Evolutionary conservation across 768 basidiomycete species (phyloP).

Genomic region (Coprinopsis marcescibilis): DNA sequence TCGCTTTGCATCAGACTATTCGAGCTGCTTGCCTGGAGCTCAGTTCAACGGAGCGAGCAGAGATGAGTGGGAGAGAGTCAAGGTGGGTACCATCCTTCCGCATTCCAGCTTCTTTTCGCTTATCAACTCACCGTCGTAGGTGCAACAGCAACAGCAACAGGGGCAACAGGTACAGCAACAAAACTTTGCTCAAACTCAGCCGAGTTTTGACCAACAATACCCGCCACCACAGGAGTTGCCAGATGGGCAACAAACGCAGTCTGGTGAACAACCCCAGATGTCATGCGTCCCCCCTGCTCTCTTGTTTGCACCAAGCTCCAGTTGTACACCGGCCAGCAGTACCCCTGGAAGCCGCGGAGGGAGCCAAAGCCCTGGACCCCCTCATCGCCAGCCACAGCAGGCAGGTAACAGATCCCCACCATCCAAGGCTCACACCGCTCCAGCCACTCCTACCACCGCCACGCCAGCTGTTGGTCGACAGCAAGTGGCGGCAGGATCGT

Average conservation of each 20-base stretch:
- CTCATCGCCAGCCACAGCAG: slow-evolving; percentile 3
- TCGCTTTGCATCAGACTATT: slow-evolving; percentile 58
- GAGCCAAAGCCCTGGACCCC: slow-evolving; percentile 15
- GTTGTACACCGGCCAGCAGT: slow-evolving; percentile 39
- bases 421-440: slow-evolving; percentile 10
- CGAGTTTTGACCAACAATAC: slow-evolving; percentile 2
- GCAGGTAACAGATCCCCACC: slow-evolving; percentile 1
- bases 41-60: slow-evolving; percentile 33
- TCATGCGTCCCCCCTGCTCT: slow-evolving; percentile 62
- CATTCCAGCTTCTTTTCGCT: slow-evolving; percentile 5
- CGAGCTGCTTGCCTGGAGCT: slow-evolving; percentile 56
- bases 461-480: slow-evolving; percentile 2
- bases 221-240: slow-evolving; percentile 1
- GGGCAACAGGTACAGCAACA: slow-evolving; percentile 11
- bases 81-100: neutral
- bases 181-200: slow-evolving; percentile 11
- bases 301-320: slow-evolving; percentile 39
- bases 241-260: slow-evolving; percentile 12
- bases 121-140: slow-evolving; percentile 4
- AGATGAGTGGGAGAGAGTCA: slow-evolving; percentile 23
- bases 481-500: slow-evolving; percentile 1
- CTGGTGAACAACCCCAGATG: slow-evolving; percentile 19
- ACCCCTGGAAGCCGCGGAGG: slow-evolving; percentile 42
- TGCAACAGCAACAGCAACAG: slow-evolving; percentile 7
- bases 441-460: slow-evolving; percentile 3